Base-by-base conservation (phyloP, 1,284 basidiomycete genomes). In the Mycosarcoma maydis region DNA sequence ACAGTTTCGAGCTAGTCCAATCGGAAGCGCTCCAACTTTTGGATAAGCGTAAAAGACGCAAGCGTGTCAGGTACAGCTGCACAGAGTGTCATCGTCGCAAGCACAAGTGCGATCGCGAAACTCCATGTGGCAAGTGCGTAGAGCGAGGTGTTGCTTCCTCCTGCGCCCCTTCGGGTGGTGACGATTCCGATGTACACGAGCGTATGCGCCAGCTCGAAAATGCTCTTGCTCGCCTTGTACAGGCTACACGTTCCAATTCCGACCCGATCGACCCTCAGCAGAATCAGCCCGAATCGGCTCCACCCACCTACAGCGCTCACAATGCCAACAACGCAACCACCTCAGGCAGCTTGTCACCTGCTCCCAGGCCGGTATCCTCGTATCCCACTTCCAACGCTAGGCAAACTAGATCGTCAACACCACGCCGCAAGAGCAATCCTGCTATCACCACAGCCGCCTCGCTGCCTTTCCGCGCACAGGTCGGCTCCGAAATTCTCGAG, bases 11-110 rank as follows among this genome's bases (percentile, higher is more conserved):
- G 2, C 10, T 13, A 2, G 16, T 59, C 1, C 38, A 52, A 17
- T 37, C 34, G 17, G 45, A 61, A n/a, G 51, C 51, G 4, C 45
- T 61, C 14, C 22, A 54, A n/a, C 46, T 61, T 3, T 41, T 61
- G 3, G 58, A 47, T 20, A 41, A 55, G 16, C 40, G 52, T 4
- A 61, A 50, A 36, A 29, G 58, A 23, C 46, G 52, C 26, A 50
- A 55, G 20, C 46, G 59, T 14, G 23, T 62, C n/a, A 49, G 59
- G 19, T 51, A 46, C 39, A 62, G 59, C 47, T 62, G 64, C 47
- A 56, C 64, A 29, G 64, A 67, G 27, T 67, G 64, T 13, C 64
- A 67, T 20, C 45, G 64, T 33, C 50, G 64, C 29, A 67, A 67
- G 16, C 57, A 61, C 50, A 62, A 62, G 32, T 62, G 64, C 40